Percentiles rank a stretch among this genome's conserved stretches.
phyloP scores from a whole-genome alignment of 2,329 filamentous ascomycete genomes.

The Colletotrichum gloeosporioides region DNA sequence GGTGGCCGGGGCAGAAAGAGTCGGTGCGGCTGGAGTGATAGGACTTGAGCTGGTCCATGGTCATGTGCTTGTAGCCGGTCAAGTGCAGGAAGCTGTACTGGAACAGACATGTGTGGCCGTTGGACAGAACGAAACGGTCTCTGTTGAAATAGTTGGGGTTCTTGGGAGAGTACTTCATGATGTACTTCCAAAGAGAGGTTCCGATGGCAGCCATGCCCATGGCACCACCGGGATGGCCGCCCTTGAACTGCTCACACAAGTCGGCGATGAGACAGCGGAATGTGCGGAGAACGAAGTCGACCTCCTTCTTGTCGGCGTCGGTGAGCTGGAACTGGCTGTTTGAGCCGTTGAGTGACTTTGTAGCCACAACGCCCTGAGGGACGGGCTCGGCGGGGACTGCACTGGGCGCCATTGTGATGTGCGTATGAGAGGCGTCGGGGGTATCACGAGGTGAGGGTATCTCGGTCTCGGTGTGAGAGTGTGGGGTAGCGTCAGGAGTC shows the following conservation, averaged over 20 bases:
- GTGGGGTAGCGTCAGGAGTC: background rate
- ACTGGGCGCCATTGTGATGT: constrained; percentile 18
- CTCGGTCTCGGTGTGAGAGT: background rate
- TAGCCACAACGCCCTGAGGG: constrained; percentile 2
- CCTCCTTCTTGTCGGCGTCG: constrained; percentile 11
- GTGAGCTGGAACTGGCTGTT: constrained; percentile 10
- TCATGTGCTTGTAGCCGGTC: constrained; percentile 59
- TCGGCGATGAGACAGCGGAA: constrained; percentile 71
- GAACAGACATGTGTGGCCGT: constrained; percentile 62
- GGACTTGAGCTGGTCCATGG: constrained; percentile 60
- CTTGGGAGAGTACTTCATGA: constrained; percentile 64
- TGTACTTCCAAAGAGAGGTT: constrained; percentile 64
- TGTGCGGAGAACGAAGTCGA: constrained; percentile 53
- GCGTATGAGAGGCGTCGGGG: background rate
- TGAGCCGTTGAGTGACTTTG: constrained; percentile 9
- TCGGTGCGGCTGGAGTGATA: constrained; percentile 52
- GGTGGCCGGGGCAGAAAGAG: constrained; percentile 59
- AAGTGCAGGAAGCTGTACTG: constrained; percentile 60
- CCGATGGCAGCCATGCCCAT: constrained; percentile 69
- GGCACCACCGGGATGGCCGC: constrained; percentile 68
- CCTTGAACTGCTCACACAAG: constrained; percentile 72
- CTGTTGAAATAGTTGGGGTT: constrained; percentile 64
- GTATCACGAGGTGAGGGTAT: background rate
- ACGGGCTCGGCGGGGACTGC: constrained; percentile 7
- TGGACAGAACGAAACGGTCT: constrained; percentile 67